Conservation (phyloP, 176 grass and related monocot species). For the Elymus sibiricus region DNA sequence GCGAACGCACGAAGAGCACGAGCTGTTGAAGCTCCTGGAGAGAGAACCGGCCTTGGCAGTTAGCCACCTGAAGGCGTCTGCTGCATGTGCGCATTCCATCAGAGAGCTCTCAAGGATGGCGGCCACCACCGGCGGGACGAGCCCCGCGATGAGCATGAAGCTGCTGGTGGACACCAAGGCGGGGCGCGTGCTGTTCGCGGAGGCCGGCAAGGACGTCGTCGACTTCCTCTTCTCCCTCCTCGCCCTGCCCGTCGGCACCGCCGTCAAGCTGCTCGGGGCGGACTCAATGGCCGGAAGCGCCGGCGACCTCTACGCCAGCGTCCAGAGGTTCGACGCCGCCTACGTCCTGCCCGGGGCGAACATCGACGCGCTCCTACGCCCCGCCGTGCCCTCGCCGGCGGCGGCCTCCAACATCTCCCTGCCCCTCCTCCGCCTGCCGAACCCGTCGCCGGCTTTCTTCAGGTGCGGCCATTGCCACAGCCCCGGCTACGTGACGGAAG, state of each 20-base stretch:
- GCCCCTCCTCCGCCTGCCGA: no score
- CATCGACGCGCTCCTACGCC: neutral
- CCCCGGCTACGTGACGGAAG: neutral
- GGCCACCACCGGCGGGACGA: no score
- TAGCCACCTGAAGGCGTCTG: no score
- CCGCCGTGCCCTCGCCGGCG: neutral
- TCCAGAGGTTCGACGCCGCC: neutral
- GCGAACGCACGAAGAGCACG: no score
- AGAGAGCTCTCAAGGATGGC: no score
- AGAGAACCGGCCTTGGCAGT: no score
- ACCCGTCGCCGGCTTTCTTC: no score
- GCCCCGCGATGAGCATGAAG: neutral
- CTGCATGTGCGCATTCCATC: no score
- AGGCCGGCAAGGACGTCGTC: neutral
- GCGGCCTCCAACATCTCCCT: no score
- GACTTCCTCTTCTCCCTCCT: conserved; percentile 1
- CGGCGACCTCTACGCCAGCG: neutral
- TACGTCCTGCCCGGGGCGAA: neutral
- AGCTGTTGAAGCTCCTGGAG: no score
- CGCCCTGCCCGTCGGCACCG: neutral
- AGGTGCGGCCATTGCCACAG: neutral
- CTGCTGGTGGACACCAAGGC: neutral
- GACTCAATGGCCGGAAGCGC: neutral
- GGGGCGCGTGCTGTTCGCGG: neutral
- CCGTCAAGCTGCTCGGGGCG: no score